Evolutionary conservation across 78 protist species (phyloP), one percentile per base, ranked within the genome.

Genomic region (slime mould (Dictyostelium discoideum)): DNA sequence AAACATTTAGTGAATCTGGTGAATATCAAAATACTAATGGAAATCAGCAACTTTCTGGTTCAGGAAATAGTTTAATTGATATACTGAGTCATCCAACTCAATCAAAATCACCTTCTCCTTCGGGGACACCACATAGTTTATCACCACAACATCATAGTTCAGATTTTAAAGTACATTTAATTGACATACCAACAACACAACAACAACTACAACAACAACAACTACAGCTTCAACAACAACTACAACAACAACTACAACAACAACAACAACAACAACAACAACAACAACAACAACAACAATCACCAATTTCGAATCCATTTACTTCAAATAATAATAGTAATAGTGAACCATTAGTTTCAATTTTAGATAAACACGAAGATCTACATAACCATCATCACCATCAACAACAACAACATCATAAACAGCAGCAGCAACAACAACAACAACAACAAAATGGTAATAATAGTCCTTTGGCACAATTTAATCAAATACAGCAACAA

Each of bases 91-190:
- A 39, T 14, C 79, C 84, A 73, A 22, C 92, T 67, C 39, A 26
- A 10, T 69, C 90, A 22, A 26, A 85, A 85, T 82, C 87, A 54
- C 57, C 84, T 42, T 90, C 95, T 18, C 74, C 81, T 22, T 79
- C 95, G 22, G 84, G 67, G 11, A 90, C 95, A 67, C 95, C 95
- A 6, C 42, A 48, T 3, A 73, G 88, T 54, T 73, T 90, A n/a
- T 90, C 95, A 24, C 95, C 95, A 8, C 87, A 80, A 37, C 95
- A 90, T 13, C 87, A 90, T 39, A 50, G 83, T 5, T 82, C 95
- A 18, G 95, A 90, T 54, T 90, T 82, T 50, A 80, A 90, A 46
- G 95, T 90, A 2, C 95, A 90, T 50, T 24, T 90, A 69, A 90
- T 90, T 32, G 95, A 90, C 39, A 90, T 90, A 29, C 88, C 87